Base-by-base conservation (phyloP, 345 rosid genomes). In the Corchorus capsularis region DNA sequence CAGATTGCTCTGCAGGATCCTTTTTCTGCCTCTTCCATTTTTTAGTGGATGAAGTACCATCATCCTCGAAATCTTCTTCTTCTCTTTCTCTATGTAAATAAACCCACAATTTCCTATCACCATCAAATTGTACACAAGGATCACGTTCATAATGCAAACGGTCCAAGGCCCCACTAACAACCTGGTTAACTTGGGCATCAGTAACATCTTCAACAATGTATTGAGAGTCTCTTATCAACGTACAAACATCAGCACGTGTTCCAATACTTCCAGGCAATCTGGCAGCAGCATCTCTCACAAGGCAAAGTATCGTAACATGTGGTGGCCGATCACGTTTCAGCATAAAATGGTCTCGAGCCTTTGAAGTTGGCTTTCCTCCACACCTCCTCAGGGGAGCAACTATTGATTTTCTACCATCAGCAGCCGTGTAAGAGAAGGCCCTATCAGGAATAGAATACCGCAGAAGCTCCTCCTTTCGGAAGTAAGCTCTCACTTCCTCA, bases 21-120 rank as follows among this genome's bases (percentile, higher is more conserved):
- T 96, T 96, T 81, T 90, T 96, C 76, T 88, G 98, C 74, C 99
- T 91, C 88, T 92, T 96, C 99, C 99, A 96, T 84, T 96, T 96
- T 90, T 96, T 96, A 41, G 99, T 96, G 45, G 99, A 96, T 71
- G 99, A 96, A 81, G 99, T 96, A 56, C 99, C 99, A 68, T 96
- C 99, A 79, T 96, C 99, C 83, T 96, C 99, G 77, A 96, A 96
- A 86, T 96, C 99, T 86, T 96, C 99, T 83, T 96, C 98, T 85
- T 96, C 99, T 82, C 97, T 92, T 68, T 96, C 97, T 80, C 97
- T 82, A 78, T 96, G 99, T 73, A 94, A 80, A 84, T 96, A 96
- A 73, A 91, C 97, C 99, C 99, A 96, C 87, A 96, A 72, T 83
- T 96, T 96, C 89, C 98, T 86, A 63, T 96, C 99, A 0, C 89